Evolutionary conservation across 306 rosid genomes (phyloP).

Genomic region (Fragaria ananassa): DNA sequence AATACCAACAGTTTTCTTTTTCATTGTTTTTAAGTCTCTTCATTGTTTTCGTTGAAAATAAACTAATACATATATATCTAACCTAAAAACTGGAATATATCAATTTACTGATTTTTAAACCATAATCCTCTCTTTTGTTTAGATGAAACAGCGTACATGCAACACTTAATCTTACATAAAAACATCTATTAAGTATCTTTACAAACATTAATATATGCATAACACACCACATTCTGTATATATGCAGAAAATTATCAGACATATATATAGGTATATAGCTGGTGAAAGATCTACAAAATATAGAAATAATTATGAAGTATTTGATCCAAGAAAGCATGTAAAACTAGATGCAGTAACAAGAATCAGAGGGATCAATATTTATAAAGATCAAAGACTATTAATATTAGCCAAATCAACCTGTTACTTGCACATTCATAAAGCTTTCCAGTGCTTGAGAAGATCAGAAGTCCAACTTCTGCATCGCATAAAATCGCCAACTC

Average conservation of each 20-base stretch:
- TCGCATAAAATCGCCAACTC: constrained; percentile 83
- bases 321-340: neutral
- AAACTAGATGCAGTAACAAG: neutral
- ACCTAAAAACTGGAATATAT: neutral
- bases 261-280: neutral
- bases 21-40: no score
- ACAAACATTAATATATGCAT: neutral
- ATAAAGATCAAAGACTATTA: neutral
- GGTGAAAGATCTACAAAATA: neutral
- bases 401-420: constrained; percentile 35
- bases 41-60: no score
- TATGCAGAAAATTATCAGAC: neutral
- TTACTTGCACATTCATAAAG: constrained; percentile 75
- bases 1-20: no score
- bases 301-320: neutral
- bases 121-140: neutral
- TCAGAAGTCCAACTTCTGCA: constrained; percentile 74
- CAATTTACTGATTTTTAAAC: neutral
- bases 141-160: neutral
- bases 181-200: no score
- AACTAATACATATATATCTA: no score
- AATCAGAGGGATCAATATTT: neutral
- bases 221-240: neutral
- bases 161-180: no score
- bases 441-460: constrained; percentile 75